These are phyloP conservation scores for Omphalotus guepiniiformis DNA, from an alignment of 768 basidiomycete species.

Conservation along the genomic window DNA sequence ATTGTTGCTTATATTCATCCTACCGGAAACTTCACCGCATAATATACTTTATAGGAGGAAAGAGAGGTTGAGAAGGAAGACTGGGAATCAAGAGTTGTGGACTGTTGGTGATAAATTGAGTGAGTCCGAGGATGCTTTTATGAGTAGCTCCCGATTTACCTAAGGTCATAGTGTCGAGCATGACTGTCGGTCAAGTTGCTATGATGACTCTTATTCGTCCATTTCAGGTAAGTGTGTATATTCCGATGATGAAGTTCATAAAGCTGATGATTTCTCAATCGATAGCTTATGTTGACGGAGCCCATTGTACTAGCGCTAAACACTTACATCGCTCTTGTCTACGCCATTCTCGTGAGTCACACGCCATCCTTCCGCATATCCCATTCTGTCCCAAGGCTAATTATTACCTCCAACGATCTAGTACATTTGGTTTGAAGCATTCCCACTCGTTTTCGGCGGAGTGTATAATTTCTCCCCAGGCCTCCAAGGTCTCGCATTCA, in stretches of 20 bases:
- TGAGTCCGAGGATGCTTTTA: slow-evolving; percentile 16
- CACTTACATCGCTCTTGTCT: too few species aligned
- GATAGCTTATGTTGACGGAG: too few species aligned
- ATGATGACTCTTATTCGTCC: too few species aligned
- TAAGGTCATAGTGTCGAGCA: too few species aligned
- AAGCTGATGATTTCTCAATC: too few species aligned
- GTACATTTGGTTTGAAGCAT: slow-evolving; percentile 32
- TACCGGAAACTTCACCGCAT: slow-evolving; percentile 26
- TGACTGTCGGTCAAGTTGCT: too few species aligned
- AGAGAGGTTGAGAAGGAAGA: slow-evolving; percentile 23
- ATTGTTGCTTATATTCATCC: slow-evolving; percentile 23
- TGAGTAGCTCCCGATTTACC: too few species aligned
- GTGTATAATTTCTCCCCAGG: slow-evolving; percentile 30
- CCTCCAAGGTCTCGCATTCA: slow-evolving; percentile 26
- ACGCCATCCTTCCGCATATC: too few species aligned
- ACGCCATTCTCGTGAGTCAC: too few species aligned
- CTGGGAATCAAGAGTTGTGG: slow-evolving; percentile 22
- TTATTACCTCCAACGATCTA: slow-evolving; percentile 13
- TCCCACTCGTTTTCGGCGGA: slow-evolving; percentile 28
- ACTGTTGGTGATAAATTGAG: slow-evolving; percentile 22
- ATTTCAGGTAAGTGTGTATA: too few species aligned
- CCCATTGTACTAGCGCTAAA: slow-evolving; percentile 26
- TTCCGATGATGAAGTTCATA: too few species aligned
- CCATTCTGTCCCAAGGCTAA: too few species aligned
- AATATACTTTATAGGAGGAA: slow-evolving; percentile 28